Evolutionary conservation across 2,329 filamentous ascomycete genomes (phyloP).

Genomic region (Anisogramma anomala): DNA sequence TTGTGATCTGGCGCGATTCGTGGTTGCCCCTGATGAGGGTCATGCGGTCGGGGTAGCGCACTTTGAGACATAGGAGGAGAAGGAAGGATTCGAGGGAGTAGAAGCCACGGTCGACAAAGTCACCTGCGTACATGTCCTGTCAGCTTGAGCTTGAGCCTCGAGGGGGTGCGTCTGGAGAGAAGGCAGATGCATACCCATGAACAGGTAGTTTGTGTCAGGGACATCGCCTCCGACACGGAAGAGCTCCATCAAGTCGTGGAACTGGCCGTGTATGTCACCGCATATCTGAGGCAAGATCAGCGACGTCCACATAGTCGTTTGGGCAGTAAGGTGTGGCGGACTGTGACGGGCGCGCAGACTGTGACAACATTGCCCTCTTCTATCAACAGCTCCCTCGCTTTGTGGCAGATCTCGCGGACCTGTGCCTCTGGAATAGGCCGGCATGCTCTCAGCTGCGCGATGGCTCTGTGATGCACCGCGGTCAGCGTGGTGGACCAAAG

Average conservation of each 20-base stretch:
- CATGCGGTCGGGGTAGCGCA: slow-evolving; percentile 93
- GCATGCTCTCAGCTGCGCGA: slow-evolving; percentile 89
- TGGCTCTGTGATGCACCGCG: slow-evolving; percentile 50
- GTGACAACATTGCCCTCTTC: slow-evolving; percentile 97
- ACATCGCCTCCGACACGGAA: slow-evolving; percentile 90
- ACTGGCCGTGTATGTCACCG: slow-evolving; percentile 93
- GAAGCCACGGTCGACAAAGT: slow-evolving; percentile 96
- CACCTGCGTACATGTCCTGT: slow-evolving; percentile 41
- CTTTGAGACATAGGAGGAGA: slow-evolving; percentile 89
- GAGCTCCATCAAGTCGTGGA: slow-evolving; percentile 93
- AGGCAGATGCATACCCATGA: slow-evolving; percentile 60
- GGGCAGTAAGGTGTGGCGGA: slow-evolving; percentile 29
- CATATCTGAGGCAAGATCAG: slow-evolving; percentile 53
- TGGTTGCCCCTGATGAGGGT: slow-evolving; percentile 92
- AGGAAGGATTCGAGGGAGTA: slow-evolving; percentile 96
- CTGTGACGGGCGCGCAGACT: slow-evolving; percentile 87
- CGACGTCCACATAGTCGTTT: background rate
- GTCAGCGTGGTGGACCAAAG: slow-evolving; percentile 11
- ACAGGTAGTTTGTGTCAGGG: slow-evolving; percentile 91
- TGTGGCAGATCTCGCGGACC: slow-evolving; percentile 94
- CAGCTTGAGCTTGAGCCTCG: slow-evolving; percentile 1
- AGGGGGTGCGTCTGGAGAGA: background rate
- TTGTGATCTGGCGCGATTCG: slow-evolving; percentile 93
- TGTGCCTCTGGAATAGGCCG: slow-evolving; percentile 90
- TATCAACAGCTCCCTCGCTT: slow-evolving; percentile 87